Percentiles rank a stretch among this genome's conserved stretches.
phyloP scores from a whole-genome alignment of 768 basidiomycete genomes.

The Mycena epipterygia region DNA sequence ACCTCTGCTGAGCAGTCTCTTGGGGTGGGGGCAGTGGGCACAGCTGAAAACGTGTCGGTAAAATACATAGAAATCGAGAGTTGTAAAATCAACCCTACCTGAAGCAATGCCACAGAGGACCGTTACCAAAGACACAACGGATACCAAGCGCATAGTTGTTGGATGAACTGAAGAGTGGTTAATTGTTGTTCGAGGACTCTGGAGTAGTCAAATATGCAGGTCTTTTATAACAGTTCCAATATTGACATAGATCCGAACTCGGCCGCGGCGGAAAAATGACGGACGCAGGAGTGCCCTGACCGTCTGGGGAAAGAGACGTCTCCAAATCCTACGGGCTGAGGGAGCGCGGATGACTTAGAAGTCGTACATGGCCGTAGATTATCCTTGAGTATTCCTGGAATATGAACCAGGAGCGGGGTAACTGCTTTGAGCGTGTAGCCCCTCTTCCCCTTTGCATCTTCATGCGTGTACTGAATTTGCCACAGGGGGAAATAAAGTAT shows the following conservation, averaged over 20 bases:
- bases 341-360: neutral
- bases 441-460: slow-evolving; percentile 18
- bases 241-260: neutral
- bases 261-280: slow-evolving; percentile 13
- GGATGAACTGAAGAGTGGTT: neutral
- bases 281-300: neutral
- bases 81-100: slow-evolving; percentile 27
- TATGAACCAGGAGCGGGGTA: slow-evolving; percentile 5
- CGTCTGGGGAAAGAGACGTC: neutral
- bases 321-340: neutral
- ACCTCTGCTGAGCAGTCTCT: slow-evolving; percentile 42
- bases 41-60: slow-evolving; percentile 23
- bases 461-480: slow-evolving; percentile 16
- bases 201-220: neutral
- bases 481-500: slow-evolving; percentile 21
- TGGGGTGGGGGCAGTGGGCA: slow-evolving; percentile 12
- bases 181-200: neutral
- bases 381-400: slow-evolving; percentile 11
- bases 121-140: slow-evolving; percentile 32
- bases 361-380: slow-evolving; percentile 13
- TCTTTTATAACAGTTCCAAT: slow-evolving; percentile 18
- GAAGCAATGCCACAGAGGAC: slow-evolving; percentile 32
- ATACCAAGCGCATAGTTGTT: slow-evolving; percentile 20
- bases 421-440: slow-evolving; percentile 21
- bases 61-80: neutral